Conservation (phyloP, 495 filamentous ascomycete species). For the Haplographium delicatum region DNA sequence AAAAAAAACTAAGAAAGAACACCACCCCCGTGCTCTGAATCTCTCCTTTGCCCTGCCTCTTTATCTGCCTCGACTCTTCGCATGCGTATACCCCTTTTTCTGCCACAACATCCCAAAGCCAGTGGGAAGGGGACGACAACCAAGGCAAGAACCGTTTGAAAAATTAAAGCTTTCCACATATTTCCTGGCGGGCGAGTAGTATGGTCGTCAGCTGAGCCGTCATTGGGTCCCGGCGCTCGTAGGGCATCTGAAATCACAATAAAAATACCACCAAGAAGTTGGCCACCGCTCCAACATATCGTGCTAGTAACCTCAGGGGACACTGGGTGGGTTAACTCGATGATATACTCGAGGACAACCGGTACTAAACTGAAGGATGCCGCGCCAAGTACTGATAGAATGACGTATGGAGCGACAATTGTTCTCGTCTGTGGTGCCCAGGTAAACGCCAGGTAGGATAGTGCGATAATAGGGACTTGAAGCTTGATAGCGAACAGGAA, state of each 20-base stretch:
- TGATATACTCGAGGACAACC: slow-evolving; percentile 78
- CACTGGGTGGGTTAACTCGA: slow-evolving; percentile 80
- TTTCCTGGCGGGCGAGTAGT: slow-evolving; percentile 52
- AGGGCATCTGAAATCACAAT: slow-evolving; percentile 77
- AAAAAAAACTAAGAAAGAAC: no score
- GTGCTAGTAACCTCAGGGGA: slow-evolving; percentile 82
- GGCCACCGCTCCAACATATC: slow-evolving; percentile 78
- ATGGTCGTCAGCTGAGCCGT: slow-evolving; percentile 23
- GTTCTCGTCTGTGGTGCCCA: slow-evolving; percentile 70
- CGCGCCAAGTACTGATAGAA: slow-evolving; percentile 71
- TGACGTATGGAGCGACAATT: slow-evolving; percentile 65
- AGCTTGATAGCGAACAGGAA: slow-evolving; percentile 71
- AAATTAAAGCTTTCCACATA: slow-evolving; percentile 72
- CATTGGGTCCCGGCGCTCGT: slow-evolving; percentile 44
- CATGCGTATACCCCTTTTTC: slow-evolving; percentile 42
- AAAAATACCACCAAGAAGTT: slow-evolving; percentile 75
- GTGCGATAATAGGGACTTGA: slow-evolving; percentile 68
- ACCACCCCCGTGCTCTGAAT: slow-evolving; percentile 3
- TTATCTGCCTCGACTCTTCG: slow-evolving; percentile 57
- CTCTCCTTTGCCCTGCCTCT: slow-evolving; percentile 5
- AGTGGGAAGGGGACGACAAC: slow-evolving; percentile 63
- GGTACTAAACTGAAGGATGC: slow-evolving; percentile 77
- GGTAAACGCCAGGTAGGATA: slow-evolving; percentile 69
- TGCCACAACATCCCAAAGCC: slow-evolving; percentile 59
- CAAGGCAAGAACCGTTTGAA: slow-evolving; percentile 64